A percentile compares a stretch with the other conserved stretches of the same genome.
phyloP scores from a whole-genome alignment of 768 basidiomycete genomes.

The Hortiboletus campestris region DNA sequence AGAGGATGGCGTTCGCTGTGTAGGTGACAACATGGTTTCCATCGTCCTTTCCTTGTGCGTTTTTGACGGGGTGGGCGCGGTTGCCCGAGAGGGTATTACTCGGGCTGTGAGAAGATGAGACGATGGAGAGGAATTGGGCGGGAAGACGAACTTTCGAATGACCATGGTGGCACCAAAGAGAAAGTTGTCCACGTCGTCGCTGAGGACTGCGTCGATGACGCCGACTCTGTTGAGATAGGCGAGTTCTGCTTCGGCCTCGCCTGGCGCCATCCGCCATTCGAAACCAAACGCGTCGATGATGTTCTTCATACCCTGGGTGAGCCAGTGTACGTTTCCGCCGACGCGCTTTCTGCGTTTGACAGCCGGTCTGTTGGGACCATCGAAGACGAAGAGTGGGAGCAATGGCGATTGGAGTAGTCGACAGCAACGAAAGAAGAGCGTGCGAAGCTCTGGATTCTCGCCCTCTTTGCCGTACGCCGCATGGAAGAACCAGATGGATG shows the following conservation, averaged over 20 bases:
- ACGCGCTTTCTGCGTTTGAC: constrained; percentile 78
- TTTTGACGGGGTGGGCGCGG: constrained; percentile 56
- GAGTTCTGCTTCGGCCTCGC: constrained; percentile 93
- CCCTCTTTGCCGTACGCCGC: constrained; percentile 68
- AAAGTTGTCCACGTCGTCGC: constrained; percentile 93
- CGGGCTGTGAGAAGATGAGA: constrained; percentile 41
- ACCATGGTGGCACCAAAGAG: constrained; percentile 84
- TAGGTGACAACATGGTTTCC: constrained; percentile 61
- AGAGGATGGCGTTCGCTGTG: constrained; percentile 37
- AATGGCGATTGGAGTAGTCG: constrained; percentile 75
- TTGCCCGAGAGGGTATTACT: constrained; percentile 75
- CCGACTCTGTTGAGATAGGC: constrained; percentile 82
- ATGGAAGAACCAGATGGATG: constrained; percentile 80
- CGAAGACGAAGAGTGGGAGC: constrained; percentile 88
- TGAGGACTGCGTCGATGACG: constrained; percentile 82
- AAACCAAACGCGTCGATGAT: constrained; percentile 81
- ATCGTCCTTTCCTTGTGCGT: constrained; percentile 68
- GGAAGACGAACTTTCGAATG: constrained; percentile 67
- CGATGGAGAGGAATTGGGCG: neutral
- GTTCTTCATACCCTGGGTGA: constrained; percentile 73
- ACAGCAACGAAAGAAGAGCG: constrained; percentile 82
- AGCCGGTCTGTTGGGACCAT: constrained; percentile 81
- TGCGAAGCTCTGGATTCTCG: constrained; percentile 84
- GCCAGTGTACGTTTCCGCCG: constrained; percentile 57
- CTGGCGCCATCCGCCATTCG: constrained; percentile 81